Percentiles rank a stretch among this genome's conserved stretches.
These are phyloP conservation scores for Cytospora mali DNA, from an alignment of 2,329 filamentous ascomycete species.

Conservation along the genomic window DNA sequence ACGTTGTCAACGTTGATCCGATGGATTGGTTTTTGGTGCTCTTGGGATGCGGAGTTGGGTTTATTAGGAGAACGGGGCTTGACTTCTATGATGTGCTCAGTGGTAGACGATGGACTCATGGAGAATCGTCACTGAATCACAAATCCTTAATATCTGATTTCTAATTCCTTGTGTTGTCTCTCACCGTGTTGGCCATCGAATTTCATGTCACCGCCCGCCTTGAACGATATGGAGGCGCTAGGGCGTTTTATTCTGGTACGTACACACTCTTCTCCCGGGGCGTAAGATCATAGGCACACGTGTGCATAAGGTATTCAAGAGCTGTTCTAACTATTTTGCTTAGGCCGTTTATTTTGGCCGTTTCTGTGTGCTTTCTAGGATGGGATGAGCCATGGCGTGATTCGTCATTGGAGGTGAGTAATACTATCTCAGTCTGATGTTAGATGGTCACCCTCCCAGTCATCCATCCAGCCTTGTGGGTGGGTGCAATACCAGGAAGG, in stretches of 20 bases:
- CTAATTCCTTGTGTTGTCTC: not conserved
- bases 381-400: not conserved
- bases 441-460: not conserved
- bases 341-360: not conserved
- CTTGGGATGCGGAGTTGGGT: constrained; percentile 1
- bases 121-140: constrained; percentile 1
- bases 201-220: not conserved
- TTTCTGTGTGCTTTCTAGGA: not conserved
- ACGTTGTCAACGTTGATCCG: not conserved
- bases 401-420: not conserved
- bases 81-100: not conserved
- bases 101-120: not conserved
- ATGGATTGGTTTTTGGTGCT: not conserved
- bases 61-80: not conserved
- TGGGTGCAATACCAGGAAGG: not conserved
- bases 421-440: not conserved
- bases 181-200: not conserved
- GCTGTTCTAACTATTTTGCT: not conserved
- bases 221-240: not conserved
- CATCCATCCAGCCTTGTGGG: constrained; percentile 1
- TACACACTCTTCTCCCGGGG: not conserved
- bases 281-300: not conserved
- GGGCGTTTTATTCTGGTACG: not conserved
- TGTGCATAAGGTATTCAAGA: too few species aligned
- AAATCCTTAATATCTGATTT: not conserved